These are phyloP conservation scores for Fusarium penzigii DNA, from an alignment of 2,329 filamentous ascomycete genomes.

Conservation along the genomic window DNA sequence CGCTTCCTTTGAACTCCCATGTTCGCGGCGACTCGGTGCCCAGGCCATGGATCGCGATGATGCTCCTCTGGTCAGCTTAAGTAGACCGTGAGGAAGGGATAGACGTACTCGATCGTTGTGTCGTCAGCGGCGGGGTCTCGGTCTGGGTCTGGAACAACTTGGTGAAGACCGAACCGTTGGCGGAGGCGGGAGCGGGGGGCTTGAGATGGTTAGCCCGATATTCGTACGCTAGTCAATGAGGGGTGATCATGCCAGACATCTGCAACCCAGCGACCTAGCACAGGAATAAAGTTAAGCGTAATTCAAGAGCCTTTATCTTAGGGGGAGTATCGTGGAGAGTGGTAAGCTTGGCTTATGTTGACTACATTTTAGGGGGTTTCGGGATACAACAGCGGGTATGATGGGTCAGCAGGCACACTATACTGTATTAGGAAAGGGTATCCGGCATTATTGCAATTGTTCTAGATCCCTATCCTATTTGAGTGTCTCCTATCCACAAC, in stretches of 20 bases:
- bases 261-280: background rate
- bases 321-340: background rate
- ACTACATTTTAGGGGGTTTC: background rate
- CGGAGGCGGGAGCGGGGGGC: background rate
- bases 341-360: background rate
- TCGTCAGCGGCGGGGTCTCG: background rate
- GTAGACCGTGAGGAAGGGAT: background rate
- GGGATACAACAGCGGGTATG: background rate
- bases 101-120: conserved; percentile 1
- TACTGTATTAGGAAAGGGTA: background rate
- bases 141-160: background rate
- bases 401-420: background rate
- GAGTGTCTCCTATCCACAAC: too few relatives aligned
- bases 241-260: background rate
- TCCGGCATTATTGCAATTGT: background rate
- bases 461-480: background rate
- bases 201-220: background rate
- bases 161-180: background rate
- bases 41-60: conserved; percentile 8
- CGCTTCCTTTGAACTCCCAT: conserved; percentile 5
- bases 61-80: conserved; percentile 3
- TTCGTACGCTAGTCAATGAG: background rate
- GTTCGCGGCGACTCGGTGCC: conserved; percentile 6
- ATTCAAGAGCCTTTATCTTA: background rate
- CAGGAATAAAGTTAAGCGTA: background rate